A percentile compares a stretch with the other conserved stretches of the same genome.
Conservation (phyloP, 371 early-diverging fungal genomes). For the Blakeslea trispora region DNA sequence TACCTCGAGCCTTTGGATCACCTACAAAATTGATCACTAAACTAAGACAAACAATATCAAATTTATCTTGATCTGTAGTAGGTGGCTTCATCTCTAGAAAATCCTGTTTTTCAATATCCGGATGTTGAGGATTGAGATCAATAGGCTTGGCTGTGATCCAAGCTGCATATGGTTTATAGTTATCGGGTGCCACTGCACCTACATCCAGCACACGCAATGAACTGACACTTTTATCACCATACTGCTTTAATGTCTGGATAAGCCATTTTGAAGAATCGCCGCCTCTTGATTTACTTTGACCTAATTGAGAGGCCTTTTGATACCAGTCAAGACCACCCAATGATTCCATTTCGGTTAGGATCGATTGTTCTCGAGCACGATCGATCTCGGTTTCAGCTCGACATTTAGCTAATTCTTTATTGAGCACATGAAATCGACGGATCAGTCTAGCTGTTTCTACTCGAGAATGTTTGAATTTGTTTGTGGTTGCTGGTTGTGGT, state of each 20-base stretch:
- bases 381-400: constrained; percentile 12
- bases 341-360: constrained; percentile 69
- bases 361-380: constrained; percentile 32
- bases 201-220: constrained; percentile 76
- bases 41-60: constrained; percentile 81
- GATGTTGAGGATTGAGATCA: constrained; percentile 86
- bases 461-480: constrained; percentile 45
- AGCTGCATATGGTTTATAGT: constrained; percentile 64
- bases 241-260: constrained; percentile 48
- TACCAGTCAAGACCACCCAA: constrained; percentile 90
- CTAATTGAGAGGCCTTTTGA: constrained; percentile 80
- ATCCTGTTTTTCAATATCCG: constrained; percentile 72
- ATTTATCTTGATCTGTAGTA: constrained; percentile 38
- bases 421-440: constrained; percentile 73
- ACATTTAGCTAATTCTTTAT: constrained; percentile 68
- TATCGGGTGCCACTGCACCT: constrained; percentile 81
- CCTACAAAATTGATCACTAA: constrained; percentile 92
- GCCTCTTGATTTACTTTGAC: constrained; percentile 81
- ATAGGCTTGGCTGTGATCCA: constrained; percentile 78
- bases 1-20: constrained; percentile 76
- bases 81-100: constrained; percentile 67
- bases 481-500: constrained; percentile 9
- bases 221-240: constrained; percentile 14
- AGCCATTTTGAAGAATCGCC: constrained; percentile 88
- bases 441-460: constrained; percentile 67